Evolutionary conservation across 345 rosid genomes (phyloP), one percentile per base, ranked within the genome.

Genomic region (Crucihimalaya himalaica): DNA sequence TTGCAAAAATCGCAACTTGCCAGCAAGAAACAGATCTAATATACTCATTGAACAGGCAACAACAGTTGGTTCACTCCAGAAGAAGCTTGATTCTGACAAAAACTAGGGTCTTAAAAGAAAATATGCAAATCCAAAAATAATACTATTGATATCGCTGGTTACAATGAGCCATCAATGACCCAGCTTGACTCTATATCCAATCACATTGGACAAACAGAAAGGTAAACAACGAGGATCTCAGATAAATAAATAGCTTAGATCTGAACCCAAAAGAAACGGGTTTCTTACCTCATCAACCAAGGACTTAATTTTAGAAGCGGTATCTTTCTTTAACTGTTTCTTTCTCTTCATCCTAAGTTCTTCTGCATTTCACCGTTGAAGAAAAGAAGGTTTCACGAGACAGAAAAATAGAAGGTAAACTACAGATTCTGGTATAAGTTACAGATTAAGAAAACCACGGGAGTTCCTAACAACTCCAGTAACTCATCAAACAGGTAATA

Each of bases 261-360:
- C 2, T 11, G 66, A 53, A 47, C 27, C 9, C 50, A 20, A 19
- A 68, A 56, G 29, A 73, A 71, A 68, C n/a, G 10, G 37, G 32
- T 71, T 14, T 16, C 80, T 72, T 83, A 92, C 99, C 97, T 92
- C 99, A 59, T 92, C 97, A 58, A 96, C 98, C 76, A 85, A 52
- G 40, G 96, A 92, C 84, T 96, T 96, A 50, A 90, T 76, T 73
- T 96, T 96, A 45, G 92, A 85, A 74, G 98, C 96, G 19, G 91
- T 86, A 80, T 92, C 93, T 86, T 96, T 96, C 90, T 89, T 96
- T 81, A 96, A 81, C 77, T 86, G 98, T 74, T 90, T 96, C 85
- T 87, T 96, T 84, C 99, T 84, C 81, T 90, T 96, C 71, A 87
- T 84, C 73, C 74, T 82, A 86, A 96, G 98, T 82, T 96, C 98